Evolutionary conservation across 2,329 filamentous ascomycete genomes (phyloP).

Genomic region (Botrytis medusae): DNA sequence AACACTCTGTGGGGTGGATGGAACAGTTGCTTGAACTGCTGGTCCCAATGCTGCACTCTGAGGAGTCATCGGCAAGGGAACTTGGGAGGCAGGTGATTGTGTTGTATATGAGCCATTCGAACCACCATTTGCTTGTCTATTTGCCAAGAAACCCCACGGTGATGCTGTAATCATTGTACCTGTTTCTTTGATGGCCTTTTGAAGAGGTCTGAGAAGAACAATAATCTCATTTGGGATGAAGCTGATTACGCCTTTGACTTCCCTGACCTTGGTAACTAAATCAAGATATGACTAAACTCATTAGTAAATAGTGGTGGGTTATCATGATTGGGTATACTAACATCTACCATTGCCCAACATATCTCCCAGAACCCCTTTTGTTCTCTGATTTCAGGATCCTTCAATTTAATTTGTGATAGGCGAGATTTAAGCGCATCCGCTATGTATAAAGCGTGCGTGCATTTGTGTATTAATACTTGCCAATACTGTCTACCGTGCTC

Average conservation of each 20-base stretch:
- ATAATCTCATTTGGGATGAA: constrained; percentile 67
- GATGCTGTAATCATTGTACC: constrained; percentile 68
- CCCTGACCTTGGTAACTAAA: constrained; percentile 61
- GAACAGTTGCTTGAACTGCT: constrained; percentile 85
- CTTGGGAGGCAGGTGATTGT: constrained; percentile 48
- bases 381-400: constrained; percentile 73
- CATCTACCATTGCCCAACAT: constrained; percentile 70
- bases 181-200: constrained; percentile 79
- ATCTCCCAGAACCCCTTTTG: constrained; percentile 64
- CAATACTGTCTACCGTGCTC: constrained; percentile 64
- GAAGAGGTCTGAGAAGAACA: constrained; percentile 73
- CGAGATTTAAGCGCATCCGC: constrained; percentile 70
- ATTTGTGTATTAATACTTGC: constrained; percentile 70
- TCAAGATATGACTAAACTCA: constrained; percentile 60
- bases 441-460: constrained; percentile 67
- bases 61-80: constrained; percentile 77
- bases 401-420: constrained; percentile 79
- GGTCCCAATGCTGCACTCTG: constrained; percentile 86
- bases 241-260: constrained; percentile 47
- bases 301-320: constrained; percentile 31
- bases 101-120: constrained; percentile 32
- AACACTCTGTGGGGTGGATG: constrained; percentile 57
- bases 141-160: constrained; percentile 57
- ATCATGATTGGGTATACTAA: constrained; percentile 24
- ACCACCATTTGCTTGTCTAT: constrained; percentile 30